Percentiles rank a stretch among this genome's conserved stretches.
Conservation (phyloP, 2,329 filamentous ascomycete genomes). For the Onygena corvina region DNA sequence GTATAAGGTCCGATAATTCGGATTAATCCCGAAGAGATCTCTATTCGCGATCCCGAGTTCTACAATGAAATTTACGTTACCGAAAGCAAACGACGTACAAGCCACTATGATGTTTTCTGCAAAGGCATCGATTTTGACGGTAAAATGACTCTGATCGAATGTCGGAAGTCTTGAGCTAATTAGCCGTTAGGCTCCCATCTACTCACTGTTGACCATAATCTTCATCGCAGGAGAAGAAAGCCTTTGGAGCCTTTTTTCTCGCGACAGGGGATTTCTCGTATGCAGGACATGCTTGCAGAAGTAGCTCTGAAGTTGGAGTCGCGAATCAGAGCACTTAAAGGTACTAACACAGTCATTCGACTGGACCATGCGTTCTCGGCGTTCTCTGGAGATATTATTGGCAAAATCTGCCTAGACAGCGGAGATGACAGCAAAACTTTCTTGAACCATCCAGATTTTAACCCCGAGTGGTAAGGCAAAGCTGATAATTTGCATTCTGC, state of each 20-base stretch:
- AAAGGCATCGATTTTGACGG: constrained; percentile 2
- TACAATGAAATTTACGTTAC: constrained; percentile 16
- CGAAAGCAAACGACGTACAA: constrained; percentile 1
- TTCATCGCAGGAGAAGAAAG: constrained; percentile 18
- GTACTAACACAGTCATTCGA: constrained; percentile 15
- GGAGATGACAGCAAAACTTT: not conserved
- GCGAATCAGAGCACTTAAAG: constrained; percentile 11
- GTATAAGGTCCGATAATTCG: constrained; percentile 16
- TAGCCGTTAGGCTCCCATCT: constrained; percentile 20
- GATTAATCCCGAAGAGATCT: constrained; percentile 18
- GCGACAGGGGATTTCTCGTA: constrained; percentile 5
- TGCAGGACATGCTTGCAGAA: constrained; percentile 8
- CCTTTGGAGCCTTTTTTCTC: constrained; percentile 22
- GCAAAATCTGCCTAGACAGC: constrained; percentile 5
- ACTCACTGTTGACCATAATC: constrained; percentile 19
- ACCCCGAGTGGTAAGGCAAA: constrained; percentile 8
- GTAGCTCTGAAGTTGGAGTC: constrained; percentile 11
- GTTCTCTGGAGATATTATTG: constrained; percentile 22
- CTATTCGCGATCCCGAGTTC: constrained; percentile 16
- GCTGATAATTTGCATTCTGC: not conserved
- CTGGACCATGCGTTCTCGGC: constrained; percentile 20
- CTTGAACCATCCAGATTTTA: constrained; percentile 7
- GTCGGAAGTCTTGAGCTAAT: not conserved
- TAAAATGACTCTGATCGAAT: not conserved
- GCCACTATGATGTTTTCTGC: constrained; percentile 3